phyloP scores from a whole-genome alignment of 2,329 filamentous ascomycete species.

The Trichothecium roseum region DNA sequence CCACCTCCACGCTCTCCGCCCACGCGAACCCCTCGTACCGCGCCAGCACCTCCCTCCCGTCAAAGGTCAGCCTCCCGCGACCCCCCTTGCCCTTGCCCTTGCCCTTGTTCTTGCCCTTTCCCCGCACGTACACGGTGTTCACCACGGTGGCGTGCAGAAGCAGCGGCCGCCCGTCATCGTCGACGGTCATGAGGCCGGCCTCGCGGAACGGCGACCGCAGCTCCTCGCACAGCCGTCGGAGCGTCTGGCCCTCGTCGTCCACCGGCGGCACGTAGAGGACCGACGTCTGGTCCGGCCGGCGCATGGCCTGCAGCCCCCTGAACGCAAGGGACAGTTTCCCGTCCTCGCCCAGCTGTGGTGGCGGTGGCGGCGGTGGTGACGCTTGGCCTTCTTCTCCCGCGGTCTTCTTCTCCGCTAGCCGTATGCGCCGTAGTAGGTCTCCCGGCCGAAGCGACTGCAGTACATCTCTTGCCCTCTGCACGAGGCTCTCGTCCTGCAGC shows the following conservation, averaged over 20 bases:
- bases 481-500: slow-evolving; percentile 41
- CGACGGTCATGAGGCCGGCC: slow-evolving; percentile 43
- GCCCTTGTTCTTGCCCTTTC: slow-evolving; percentile 12
- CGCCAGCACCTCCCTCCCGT: slow-evolving; percentile 46
- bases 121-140: slow-evolving; percentile 68
- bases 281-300: slow-evolving; percentile 41
- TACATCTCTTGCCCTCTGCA: slow-evolving; percentile 28
- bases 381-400: slow-evolving; percentile 2
- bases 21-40: slow-evolving; percentile 57
- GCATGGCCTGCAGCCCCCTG: slow-evolving; percentile 51
- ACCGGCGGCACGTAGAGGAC: slow-evolving; percentile 56
- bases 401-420: slow-evolving; percentile 5
- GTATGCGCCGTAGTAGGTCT: slow-evolving; percentile 25
- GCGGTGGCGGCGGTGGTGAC: slow-evolving; percentile 5
- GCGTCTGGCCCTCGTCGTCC: slow-evolving; percentile 33
- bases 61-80: slow-evolving; percentile 33
- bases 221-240: slow-evolving; percentile 48
- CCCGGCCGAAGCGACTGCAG: slow-evolving; percentile 25
- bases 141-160: slow-evolving; percentile 76
- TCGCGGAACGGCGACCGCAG: slow-evolving; percentile 44
- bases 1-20: slow-evolving; percentile 57
- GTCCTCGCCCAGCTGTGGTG: neutral
- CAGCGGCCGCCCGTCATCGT: slow-evolving; percentile 46
- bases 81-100: slow-evolving; percentile 16
- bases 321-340: slow-evolving; percentile 33